A percentile compares a stretch with the other conserved stretches of the same genome.
Evolutionary conservation across 2,329 filamentous ascomycete species (phyloP).

Genomic region (Pyrenochaeta sp.): DNA sequence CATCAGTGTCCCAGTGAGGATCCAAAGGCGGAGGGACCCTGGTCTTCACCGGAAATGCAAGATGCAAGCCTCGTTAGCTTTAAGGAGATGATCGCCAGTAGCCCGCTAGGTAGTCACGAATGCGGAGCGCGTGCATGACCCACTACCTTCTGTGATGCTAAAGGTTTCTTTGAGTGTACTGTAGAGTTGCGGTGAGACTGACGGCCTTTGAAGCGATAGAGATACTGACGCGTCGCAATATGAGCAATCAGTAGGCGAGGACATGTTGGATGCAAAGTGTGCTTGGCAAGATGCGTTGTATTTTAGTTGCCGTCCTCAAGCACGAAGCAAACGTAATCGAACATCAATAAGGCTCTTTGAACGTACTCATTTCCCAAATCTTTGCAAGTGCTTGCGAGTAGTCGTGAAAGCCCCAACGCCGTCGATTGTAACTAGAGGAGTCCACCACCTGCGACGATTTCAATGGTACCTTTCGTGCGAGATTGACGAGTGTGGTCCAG

Average conservation of each 20-base stretch:
- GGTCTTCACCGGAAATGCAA: not conserved
- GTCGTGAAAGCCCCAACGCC: not conserved
- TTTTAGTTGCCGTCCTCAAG: not conserved
- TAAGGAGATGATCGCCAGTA: not conserved
- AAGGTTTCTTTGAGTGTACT: not conserved
- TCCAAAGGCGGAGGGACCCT: not conserved
- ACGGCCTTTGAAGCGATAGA: not conserved
- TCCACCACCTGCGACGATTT: not conserved
- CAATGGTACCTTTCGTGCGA: not conserved
- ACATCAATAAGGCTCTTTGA: not conserved
- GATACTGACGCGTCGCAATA: not conserved
- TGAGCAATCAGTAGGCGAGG: not conserved
- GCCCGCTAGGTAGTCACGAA: not conserved
- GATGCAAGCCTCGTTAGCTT: not conserved
- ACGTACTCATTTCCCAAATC: not conserved
- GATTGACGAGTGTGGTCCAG: not conserved
- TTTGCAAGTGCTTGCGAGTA: not conserved
- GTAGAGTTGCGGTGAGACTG: not conserved
- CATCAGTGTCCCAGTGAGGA: not conserved
- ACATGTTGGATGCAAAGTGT: not conserved
- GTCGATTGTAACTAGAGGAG: not conserved
- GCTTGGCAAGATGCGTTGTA: not conserved
- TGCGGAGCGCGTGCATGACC: not conserved
- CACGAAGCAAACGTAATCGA: not conserved
- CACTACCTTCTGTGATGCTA: not conserved